These are phyloP conservation scores for Paramecium sonneborni DNA, from an alignment of 73 alveolate species.

Conservation along the genomic window DNA sequence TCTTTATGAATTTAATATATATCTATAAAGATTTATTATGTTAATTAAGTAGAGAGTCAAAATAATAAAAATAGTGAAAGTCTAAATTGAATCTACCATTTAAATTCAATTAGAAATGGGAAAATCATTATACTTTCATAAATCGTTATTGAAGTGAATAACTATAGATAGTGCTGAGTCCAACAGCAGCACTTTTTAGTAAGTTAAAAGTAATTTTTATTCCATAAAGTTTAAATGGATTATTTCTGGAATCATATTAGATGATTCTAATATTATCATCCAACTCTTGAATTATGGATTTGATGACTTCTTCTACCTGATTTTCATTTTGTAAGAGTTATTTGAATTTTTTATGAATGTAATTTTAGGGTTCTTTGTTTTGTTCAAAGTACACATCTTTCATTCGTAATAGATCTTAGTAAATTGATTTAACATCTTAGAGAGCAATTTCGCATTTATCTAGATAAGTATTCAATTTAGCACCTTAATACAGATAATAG, in stretches of 20 bases:
- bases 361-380: constrained; percentile 25
- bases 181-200: constrained; percentile 54
- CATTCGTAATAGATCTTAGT: constrained; percentile 24
- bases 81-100: too few species aligned
- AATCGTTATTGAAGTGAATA: constrained; percentile 31
- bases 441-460: not conserved
- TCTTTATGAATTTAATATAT: not conserved
- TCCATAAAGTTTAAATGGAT: constrained; percentile 53
- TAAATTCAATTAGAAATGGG: too few species aligned
- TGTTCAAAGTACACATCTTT: constrained; percentile 6
- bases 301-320: constrained; percentile 9
- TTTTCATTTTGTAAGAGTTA: not conserved
- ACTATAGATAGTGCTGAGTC: constrained; percentile 21
- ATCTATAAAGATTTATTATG: not conserved
- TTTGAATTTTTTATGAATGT: constrained; percentile 19
- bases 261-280: constrained; percentile 43
- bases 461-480: not conserved
- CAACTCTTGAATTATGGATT: not conserved
- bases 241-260: constrained; percentile 32
- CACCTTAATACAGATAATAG: not conserved
- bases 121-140: not conserved
- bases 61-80: too few species aligned
- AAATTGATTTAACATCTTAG: constrained; percentile 17
- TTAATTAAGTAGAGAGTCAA: too few species aligned
- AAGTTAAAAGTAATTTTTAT: constrained; percentile 11